Evolutionary conservation across 176 grass and related monocot genomes (phyloP).

Genomic region (Bolboschoenus planiculmis): DNA sequence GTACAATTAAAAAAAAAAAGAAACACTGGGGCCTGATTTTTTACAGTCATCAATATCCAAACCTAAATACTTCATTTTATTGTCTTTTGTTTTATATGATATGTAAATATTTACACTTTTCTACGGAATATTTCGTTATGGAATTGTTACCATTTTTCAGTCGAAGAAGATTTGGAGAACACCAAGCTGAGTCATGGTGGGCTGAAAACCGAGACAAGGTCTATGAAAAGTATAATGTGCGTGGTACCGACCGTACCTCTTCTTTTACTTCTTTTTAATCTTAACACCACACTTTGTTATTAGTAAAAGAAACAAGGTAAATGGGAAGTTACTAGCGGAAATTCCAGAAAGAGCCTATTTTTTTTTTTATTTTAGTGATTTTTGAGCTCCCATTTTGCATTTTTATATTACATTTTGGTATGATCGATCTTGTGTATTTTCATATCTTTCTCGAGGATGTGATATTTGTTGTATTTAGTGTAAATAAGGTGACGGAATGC

Average conservation of each 20-base stretch:
- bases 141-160: constrained; percentile 28
- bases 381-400: background rate
- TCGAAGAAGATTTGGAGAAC: constrained; percentile 77
- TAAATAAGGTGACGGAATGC: constrained; percentile 2
- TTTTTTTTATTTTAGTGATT: background rate
- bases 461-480: constrained; percentile 18
- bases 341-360: background rate
- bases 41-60: background rate
- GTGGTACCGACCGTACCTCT: constrained; percentile 51
- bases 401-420: constrained; percentile 8
- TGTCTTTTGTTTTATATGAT: background rate
- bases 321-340: background rate
- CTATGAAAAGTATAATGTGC: constrained; percentile 80
- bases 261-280: constrained; percentile 41
- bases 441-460: background rate
- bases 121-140: constrained; percentile 4
- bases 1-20: no score
- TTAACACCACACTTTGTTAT: background rate
- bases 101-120: background rate
- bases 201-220: constrained; percentile 76
- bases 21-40: no score
- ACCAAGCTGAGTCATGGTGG: constrained; percentile 94
- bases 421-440: background rate
- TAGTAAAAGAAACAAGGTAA: background rate
- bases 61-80: background rate